These are phyloP conservation scores for Aphanocladium album DNA, from an alignment of 2,329 filamentous ascomycete species.

Conservation along the genomic window DNA sequence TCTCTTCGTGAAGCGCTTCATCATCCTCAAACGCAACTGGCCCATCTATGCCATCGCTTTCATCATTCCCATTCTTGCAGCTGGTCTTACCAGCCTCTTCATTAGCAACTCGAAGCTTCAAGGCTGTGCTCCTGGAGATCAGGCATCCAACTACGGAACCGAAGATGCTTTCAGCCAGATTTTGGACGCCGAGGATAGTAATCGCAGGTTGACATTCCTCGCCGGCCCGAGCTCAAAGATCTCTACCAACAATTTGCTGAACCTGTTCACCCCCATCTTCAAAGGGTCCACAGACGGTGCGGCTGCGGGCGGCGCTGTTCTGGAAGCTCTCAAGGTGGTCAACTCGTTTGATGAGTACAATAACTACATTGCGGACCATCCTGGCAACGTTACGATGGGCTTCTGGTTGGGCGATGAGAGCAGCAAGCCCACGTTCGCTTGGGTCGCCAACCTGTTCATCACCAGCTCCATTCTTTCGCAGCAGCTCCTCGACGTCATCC, in stretches of 20 bases:
- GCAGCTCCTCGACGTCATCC: slow-evolving; percentile 60
- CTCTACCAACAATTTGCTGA: slow-evolving; percentile 22
- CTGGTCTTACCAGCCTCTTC: slow-evolving; percentile 74
- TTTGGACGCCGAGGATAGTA: slow-evolving; percentile 16
- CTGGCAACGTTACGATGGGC: slow-evolving; percentile 65
- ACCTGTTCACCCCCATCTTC: slow-evolving; percentile 39
- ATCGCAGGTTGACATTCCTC: slow-evolving; percentile 22
- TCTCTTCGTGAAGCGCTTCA: slow-evolving; percentile 71
- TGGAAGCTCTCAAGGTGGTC: slow-evolving; percentile 45
- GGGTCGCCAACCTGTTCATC: slow-evolving; percentile 58
- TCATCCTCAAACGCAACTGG: slow-evolving; percentile 72
- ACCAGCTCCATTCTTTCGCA: slow-evolving; percentile 57
- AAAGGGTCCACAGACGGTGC: slow-evolving; percentile 20
- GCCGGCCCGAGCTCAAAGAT: slow-evolving; percentile 35
- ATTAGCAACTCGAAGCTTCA: slow-evolving; percentile 51
- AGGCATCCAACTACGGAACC: slow-evolving; percentile 36
- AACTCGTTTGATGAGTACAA: slow-evolving; percentile 65
- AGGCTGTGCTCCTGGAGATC: slow-evolving; percentile 47
- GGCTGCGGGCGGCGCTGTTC: slow-evolving; percentile 16
- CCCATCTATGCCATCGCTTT: slow-evolving; percentile 71
- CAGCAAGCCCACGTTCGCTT: slow-evolving; percentile 63
- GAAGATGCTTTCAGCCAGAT: slow-evolving; percentile 35
- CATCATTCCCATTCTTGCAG: slow-evolving; percentile 71
- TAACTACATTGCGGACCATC: slow-evolving; percentile 55
- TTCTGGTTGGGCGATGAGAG: slow-evolving; percentile 66